These are phyloP conservation scores for Phallus indusiatus DNA, from an alignment of 768 basidiomycete species.

Conservation along the genomic window DNA sequence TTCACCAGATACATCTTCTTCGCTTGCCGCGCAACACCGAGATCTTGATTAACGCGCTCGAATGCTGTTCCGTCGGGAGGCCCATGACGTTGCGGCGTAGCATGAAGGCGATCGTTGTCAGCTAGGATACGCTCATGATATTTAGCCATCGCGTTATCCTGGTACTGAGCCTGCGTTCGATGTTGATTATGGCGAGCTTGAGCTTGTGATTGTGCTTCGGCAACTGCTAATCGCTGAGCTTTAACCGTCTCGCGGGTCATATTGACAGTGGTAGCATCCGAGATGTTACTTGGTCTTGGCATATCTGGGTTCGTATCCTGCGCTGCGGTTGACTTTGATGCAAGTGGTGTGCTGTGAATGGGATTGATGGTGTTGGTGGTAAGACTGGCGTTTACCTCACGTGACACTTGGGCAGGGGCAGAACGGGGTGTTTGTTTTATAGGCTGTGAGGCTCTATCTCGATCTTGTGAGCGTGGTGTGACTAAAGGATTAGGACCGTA, in stretches of 20 bases:
- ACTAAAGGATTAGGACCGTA: not conserved
- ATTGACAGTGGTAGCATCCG: not conserved
- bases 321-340: not conserved
- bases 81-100: no score
- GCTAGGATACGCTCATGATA: not conserved
- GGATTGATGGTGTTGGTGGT: not conserved
- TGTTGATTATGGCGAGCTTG: conserved; percentile 16
- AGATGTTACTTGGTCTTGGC: not conserved
- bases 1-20: conserved; percentile 26
- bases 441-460: not conserved
- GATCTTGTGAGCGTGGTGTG: not conserved
- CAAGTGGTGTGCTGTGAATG: not conserved
- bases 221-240: conserved; percentile 3
- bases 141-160: not conserved
- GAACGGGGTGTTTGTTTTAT: not conserved
- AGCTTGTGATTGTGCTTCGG: conserved; percentile 18
- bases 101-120: no score
- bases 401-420: not conserved
- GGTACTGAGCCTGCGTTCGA: conserved; percentile 11
- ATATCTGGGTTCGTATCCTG: not conserved
- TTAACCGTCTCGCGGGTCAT: not conserved
- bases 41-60: not conserved
- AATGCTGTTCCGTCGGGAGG: not conserved
- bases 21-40: not conserved
- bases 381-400: not conserved